Evolutionary conservation across 23 red algal species (phyloP).

Genomic region (Gracilaria caudata): DNA sequence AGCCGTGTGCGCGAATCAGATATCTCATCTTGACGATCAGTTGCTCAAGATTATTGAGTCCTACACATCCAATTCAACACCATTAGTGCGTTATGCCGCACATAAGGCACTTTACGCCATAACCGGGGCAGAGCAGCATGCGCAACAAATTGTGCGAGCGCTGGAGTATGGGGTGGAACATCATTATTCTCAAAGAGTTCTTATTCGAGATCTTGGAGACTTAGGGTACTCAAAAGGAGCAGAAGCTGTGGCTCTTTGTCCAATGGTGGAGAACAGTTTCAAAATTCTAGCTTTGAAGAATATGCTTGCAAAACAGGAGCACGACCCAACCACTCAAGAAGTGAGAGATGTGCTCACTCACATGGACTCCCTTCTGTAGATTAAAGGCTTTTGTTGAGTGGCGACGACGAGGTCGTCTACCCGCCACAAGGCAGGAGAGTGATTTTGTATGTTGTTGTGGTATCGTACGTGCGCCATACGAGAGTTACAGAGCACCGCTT

Average conservation of each 20-base stretch:
- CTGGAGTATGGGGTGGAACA: constrained; percentile 91
- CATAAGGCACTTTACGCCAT: constrained; percentile 84
- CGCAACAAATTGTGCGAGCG: constrained; percentile 68
- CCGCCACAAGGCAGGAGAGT: neutral
- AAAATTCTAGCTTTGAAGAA: constrained; percentile 93
- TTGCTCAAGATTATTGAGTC: constrained; percentile 37
- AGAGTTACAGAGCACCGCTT: no score
- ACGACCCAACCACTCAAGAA: constrained; percentile 48
- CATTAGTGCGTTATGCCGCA: constrained; percentile 90
- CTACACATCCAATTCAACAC: constrained; percentile 38
- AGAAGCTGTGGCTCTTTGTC: constrained; percentile 80
- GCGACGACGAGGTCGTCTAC: neutral
- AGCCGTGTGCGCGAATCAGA: constrained; percentile 25
- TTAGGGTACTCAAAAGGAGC: constrained; percentile 80
- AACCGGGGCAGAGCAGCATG: constrained; percentile 52
- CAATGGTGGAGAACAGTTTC: constrained; percentile 98
- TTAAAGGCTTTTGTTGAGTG: neutral
- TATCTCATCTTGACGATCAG: constrained; percentile 12
- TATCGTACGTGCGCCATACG: no score
- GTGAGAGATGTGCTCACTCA: constrained; percentile 66
- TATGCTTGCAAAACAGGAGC: constrained; percentile 61
- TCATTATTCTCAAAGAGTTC: constrained; percentile 95
- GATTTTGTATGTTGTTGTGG: no score
- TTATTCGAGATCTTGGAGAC: constrained; percentile 95
- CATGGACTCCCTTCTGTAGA: constrained; percentile 80